Conservation (phyloP, 1,139 yeast species). For the Ogataea hybrid region DNA sequence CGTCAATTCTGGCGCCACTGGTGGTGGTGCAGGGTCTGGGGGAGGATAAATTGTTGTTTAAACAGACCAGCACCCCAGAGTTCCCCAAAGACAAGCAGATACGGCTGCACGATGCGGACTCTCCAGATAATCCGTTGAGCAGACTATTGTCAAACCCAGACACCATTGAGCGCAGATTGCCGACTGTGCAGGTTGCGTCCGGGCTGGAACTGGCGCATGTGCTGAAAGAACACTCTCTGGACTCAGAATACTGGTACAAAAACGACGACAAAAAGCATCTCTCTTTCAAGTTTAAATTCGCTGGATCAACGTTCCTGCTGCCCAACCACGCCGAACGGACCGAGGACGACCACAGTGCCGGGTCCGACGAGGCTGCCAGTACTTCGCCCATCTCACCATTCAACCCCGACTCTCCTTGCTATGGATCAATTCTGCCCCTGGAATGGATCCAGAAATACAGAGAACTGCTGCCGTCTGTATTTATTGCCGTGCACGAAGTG, state of each 20-base stretch:
- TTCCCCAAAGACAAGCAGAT: slow-evolving; percentile 7
- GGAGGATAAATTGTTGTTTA: slow-evolving; percentile 17
- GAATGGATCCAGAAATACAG: slow-evolving; percentile 52
- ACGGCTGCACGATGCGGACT: slow-evolving; percentile 5
- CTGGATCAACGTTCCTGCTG: slow-evolving; percentile 26
- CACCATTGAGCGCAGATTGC: slow-evolving; percentile 27
- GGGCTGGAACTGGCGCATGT: slow-evolving; percentile 30
- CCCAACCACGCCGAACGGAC: slow-evolving; percentile 15
- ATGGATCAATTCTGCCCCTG: slow-evolving; percentile 41
- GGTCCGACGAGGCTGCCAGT: slow-evolving; percentile 3
- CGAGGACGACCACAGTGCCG: not conserved
- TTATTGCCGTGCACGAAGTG: slow-evolving; percentile 42
- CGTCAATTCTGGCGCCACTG: slow-evolving; percentile 34
- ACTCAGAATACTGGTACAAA: slow-evolving; percentile 32
- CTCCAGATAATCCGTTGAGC: slow-evolving; percentile 16
- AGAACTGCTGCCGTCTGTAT: slow-evolving; percentile 41
- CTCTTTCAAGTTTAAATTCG: slow-evolving; percentile 31
- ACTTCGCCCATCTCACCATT: slow-evolving; percentile 39
- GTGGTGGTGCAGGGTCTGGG: slow-evolving; percentile 39
- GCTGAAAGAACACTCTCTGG: slow-evolving; percentile 30
- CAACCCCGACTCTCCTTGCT: slow-evolving; percentile 35
- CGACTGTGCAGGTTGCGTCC: slow-evolving; percentile 25
- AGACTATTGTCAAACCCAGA: slow-evolving; percentile 11
- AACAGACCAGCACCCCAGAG: not conserved
- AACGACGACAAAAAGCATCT: slow-evolving; percentile 23